phyloP scores from a whole-genome alignment of 768 basidiomycete genomes.

The Myochromella boudieri region DNA sequence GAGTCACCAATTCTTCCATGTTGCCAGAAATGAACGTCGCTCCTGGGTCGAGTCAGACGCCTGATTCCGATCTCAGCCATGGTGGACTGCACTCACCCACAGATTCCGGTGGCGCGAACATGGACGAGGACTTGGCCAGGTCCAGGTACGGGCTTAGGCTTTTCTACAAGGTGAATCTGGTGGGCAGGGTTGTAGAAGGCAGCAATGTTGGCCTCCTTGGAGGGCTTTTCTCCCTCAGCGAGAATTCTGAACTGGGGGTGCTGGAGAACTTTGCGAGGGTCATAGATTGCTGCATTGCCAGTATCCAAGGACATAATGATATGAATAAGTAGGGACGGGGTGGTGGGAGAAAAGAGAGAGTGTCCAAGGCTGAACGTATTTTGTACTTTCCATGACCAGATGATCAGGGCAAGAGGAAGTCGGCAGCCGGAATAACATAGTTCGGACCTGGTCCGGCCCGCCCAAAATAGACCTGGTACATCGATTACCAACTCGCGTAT shows the following conservation, averaged over 20 bases:
- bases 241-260: conserved; percentile 57
- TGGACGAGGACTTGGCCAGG: conserved; percentile 67
- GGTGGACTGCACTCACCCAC: conserved; percentile 45
- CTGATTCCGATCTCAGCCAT: not conserved
- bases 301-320: too few relatives aligned
- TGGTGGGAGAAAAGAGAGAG: too few relatives aligned
- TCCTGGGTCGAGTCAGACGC: conserved; percentile 34
- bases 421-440: not conserved
- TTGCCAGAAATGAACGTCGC: conserved; percentile 75
- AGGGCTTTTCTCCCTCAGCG: conserved; percentile 46
- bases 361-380: too few relatives aligned
- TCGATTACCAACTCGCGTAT: too few relatives aligned
- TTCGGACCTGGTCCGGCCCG: conserved; percentile 2
- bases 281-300: conserved; percentile 48
- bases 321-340: too few relatives aligned
- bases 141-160: conserved; percentile 58
- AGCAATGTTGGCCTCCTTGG: conserved; percentile 51
- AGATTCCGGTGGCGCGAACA: conserved; percentile 68
- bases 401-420: not conserved
- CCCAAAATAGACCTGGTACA: too few relatives aligned
- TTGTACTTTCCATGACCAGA: not conserved
- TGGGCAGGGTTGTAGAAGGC: conserved; percentile 65
- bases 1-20: conserved; percentile 68
- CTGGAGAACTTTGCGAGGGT: conserved; percentile 55
- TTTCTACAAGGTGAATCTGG: conserved; percentile 67